phyloP scores from a whole-genome alignment of 108 stramenopile species.

The Pseudonitzschia multiseries region DNA sequence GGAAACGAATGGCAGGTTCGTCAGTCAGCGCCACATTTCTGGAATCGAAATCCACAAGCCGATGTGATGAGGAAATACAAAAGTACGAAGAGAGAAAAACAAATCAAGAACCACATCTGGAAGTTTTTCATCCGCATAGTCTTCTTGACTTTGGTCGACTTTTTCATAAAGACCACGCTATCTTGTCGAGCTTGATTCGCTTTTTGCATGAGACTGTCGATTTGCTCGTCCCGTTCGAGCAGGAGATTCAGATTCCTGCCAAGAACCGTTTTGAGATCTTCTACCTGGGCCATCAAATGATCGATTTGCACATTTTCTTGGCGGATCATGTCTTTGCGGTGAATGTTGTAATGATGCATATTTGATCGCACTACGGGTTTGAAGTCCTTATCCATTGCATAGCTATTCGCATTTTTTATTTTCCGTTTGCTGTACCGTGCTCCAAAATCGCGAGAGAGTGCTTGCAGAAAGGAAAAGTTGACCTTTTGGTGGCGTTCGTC shows the following conservation, averaged over 20 bases:
- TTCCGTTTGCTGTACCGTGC: slow-evolving; percentile 32
- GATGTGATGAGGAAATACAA: slow-evolving; percentile 16
- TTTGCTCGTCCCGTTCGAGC: slow-evolving; percentile 49
- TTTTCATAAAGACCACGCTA: slow-evolving; percentile 50
- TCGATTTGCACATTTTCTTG: slow-evolving; percentile 32
- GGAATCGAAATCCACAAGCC: slow-evolving; percentile 20
- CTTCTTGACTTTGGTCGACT: slow-evolving; percentile 29
- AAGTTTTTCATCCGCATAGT: slow-evolving; percentile 17
- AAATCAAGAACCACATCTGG: slow-evolving; percentile 28
- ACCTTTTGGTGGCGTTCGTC: slow-evolving; percentile 57
- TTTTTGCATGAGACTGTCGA: slow-evolving; percentile 53
- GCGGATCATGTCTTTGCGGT: slow-evolving; percentile 44
- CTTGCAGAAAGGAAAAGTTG: slow-evolving; percentile 69
- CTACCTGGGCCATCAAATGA: slow-evolving; percentile 48
- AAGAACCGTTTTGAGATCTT: slow-evolving; percentile 69
- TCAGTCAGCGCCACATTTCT: slow-evolving; percentile 9
- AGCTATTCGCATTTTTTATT: slow-evolving; percentile 64
- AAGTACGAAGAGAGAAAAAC: neutral
- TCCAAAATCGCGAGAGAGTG: slow-evolving; percentile 55
- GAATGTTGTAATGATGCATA: slow-evolving; percentile 76
- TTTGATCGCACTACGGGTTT: slow-evolving; percentile 48
- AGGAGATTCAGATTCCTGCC: slow-evolving; percentile 65
- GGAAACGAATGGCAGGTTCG: neutral
- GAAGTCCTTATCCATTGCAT: slow-evolving; percentile 72
- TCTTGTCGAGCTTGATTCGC: slow-evolving; percentile 56